These are phyloP conservation scores for Vigna reflexopilosa DNA, from an alignment of 306 rosid species.

Conservation along the genomic window DNA sequence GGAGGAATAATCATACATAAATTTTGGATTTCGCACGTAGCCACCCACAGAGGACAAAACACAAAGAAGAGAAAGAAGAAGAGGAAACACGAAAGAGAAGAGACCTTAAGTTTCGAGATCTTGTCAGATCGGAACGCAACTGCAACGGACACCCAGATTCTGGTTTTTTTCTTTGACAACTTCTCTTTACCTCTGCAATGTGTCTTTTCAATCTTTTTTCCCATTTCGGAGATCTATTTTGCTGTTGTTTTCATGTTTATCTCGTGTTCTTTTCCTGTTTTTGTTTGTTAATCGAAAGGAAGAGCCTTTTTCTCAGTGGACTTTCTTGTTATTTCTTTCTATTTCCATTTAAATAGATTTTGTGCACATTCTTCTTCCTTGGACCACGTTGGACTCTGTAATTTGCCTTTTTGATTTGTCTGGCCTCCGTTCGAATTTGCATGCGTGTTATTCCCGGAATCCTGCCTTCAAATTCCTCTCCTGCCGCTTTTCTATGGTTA, in stretches of 20 bases:
- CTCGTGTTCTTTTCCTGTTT: neutral
- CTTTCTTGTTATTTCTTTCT: neutral
- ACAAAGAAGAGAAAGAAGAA: neutral
- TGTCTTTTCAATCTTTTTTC: constrained; percentile 42
- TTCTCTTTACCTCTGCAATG: constrained; percentile 51
- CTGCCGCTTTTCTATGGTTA: constrained; percentile 18
- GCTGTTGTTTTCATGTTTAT: neutral
- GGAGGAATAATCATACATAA: constrained; percentile 53
- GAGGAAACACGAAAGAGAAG: too few relatives aligned
- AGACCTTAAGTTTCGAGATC: constrained; percentile 53
- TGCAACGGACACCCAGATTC: constrained; percentile 40
- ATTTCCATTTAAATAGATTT: neutral
- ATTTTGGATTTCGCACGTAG: constrained; percentile 30
- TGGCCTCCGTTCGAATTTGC: constrained; percentile 22
- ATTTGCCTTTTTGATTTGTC: neutral
- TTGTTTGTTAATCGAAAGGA: neutral
- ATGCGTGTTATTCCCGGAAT: constrained; percentile 40
- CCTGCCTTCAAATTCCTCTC: constrained; percentile 12
- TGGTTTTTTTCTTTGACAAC: constrained; percentile 38
- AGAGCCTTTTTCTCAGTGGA: neutral
- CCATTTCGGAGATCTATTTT: constrained; percentile 20
- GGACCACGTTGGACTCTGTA: neutral
- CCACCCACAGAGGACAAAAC: constrained; percentile 7
- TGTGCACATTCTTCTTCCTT: neutral
- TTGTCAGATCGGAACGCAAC: constrained; percentile 66